Conservation (phyloP, 1,284 basidiomycete genomes). For the Coniferiporia weirii region DNA sequence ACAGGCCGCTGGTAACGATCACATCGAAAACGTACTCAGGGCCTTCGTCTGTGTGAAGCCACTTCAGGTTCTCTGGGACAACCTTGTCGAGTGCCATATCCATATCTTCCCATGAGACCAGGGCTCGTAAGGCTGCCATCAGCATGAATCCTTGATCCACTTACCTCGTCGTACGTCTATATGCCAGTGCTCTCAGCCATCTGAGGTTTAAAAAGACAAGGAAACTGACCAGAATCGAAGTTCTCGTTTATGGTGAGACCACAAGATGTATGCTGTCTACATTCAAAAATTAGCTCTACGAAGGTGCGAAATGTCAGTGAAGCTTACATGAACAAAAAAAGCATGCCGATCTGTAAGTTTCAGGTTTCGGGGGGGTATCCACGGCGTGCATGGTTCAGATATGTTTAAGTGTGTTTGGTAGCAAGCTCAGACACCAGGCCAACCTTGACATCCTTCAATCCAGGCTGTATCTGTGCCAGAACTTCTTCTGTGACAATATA, state of each 20-base stretch:
- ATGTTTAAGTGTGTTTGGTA: background rate
- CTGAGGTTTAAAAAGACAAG: slow-evolving; percentile 10
- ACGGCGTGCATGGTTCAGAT: background rate
- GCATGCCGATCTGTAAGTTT: slow-evolving; percentile 24
- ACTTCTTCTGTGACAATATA: slow-evolving; percentile 87
- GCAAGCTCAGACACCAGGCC: slow-evolving; percentile 19
- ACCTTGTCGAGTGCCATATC: slow-evolving; percentile 82
- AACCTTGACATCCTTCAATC: slow-evolving; percentile 67
- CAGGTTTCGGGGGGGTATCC: too few species aligned
- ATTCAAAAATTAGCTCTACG: slow-evolving; percentile 32
- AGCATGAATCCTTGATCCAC: slow-evolving; percentile 16
- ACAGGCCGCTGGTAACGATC: background rate
- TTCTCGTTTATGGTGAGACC: slow-evolving; percentile 88
- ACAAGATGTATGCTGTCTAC: slow-evolving; percentile 86
- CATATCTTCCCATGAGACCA: slow-evolving; percentile 50
- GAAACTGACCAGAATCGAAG: slow-evolving; percentile 57
- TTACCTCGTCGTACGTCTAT: slow-evolving; percentile 57
- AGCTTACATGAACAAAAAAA: slow-evolving; percentile 27
- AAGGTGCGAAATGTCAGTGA: slow-evolving; percentile 59
- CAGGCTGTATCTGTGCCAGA: slow-evolving; percentile 63
- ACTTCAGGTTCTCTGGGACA: slow-evolving; percentile 82
- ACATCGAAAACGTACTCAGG: slow-evolving; percentile 61
- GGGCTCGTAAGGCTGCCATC: slow-evolving; percentile 6
- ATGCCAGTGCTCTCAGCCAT: background rate
- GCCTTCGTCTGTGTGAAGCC: slow-evolving; percentile 89